Conservation (phyloP, 306 rosid species). For the Carpinus viminea region DNA sequence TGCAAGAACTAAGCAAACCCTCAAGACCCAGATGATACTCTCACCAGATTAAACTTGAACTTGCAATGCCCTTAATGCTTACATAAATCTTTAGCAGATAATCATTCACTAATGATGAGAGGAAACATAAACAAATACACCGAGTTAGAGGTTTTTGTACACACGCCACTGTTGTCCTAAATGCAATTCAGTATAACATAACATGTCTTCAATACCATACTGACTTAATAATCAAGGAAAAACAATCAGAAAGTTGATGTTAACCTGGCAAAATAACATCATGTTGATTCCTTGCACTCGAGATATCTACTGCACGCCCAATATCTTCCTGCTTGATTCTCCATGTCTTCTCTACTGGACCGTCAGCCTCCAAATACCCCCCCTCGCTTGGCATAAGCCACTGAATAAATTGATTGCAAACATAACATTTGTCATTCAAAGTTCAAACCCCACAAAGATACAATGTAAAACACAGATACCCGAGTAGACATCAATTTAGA, state of each 20-base stretch:
- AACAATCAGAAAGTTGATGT: conserved; percentile 22
- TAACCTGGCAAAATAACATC: conserved; percentile 83
- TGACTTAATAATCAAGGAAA: conserved; percentile 1
- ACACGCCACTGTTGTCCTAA: no score
- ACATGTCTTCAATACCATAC: not conserved
- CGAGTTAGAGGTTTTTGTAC: no score
- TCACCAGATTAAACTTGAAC: no score
- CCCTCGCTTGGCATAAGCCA: conserved; percentile 88
- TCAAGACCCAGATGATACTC: not conserved
- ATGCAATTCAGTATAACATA: no score
- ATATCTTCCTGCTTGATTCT: conserved; percentile 71
- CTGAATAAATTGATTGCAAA: conserved; percentile 36
- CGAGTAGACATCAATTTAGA: no score
- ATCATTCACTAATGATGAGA: no score
- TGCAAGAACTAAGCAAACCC: no score
- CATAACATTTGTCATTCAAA: not conserved
- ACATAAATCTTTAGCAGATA: not conserved
- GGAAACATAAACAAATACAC: no score
- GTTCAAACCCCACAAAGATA: not conserved
- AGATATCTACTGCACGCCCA: conserved; percentile 64
- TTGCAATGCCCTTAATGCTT: not conserved
- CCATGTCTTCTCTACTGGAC: conserved; percentile 73
- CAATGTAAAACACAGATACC: not conserved
- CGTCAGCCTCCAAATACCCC: conserved; percentile 83
- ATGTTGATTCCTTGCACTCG: conserved; percentile 62